Base-by-base conservation (phyloP, 768 basidiomycete species). In the Pulveroboletus sp. region DNA sequence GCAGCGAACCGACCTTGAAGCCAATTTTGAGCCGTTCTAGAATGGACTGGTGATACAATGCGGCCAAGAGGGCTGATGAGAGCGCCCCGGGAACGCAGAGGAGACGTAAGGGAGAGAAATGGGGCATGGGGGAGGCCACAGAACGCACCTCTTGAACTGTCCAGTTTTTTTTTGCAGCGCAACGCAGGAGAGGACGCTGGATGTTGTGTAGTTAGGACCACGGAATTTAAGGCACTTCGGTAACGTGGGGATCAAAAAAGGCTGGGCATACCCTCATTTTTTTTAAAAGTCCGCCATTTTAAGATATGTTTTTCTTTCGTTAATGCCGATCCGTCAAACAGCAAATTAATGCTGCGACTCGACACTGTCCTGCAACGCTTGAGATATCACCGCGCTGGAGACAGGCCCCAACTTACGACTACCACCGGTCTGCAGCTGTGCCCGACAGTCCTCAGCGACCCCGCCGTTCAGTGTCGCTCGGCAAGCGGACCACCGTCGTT, bases 11-110 rank as follows among this genome's bases (percentile, higher is more conserved):
- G 50, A 71, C 84, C 85, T 82, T 80, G 75, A 74, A 83, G 79
- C 78, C 77, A 78, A 79, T 77, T 83, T 82, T 80, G 75, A 77
- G 81, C 80, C 81, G 76, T 81, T 85, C 82, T 83, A 82, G 61
- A 76, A 78, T 76, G 79, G 77, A 81, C 73, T 88, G 86, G 76
- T 89, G 83, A 65, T 90, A 90, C 87, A 90, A 80, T 76, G 73
- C 70, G 77, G 79, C 76, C 73, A 69, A 64, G 71, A 64, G 69
- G 72, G 74, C 77, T 72, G 47, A 15, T 50, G 52, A 51, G 51
- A 66, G 62, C 47, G 47, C 58, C 14, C 37, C 49, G 55, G 43
- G 53, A 46, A 66, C 67, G 62, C 46, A 61, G 47, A 49, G 52
- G 51, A 49, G 37, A 45, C 42, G 55, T 58, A 52, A 56, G 57